phyloP scores from a whole-genome alignment of 2,329 filamentous ascomycete species.

The Orbilia brochopaga region DNA sequence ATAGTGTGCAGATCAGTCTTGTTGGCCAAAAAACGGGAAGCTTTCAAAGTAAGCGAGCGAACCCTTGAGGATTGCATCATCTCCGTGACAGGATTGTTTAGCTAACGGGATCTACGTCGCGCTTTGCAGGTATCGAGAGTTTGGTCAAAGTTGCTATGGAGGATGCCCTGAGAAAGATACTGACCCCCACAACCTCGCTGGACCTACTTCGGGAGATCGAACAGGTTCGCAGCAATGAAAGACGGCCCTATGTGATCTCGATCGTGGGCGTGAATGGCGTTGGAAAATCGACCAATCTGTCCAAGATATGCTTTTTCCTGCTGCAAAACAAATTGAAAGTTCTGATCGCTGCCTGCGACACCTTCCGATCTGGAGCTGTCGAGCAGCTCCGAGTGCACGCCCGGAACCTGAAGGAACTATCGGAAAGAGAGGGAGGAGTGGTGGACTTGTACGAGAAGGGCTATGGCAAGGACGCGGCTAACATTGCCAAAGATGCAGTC shows the following conservation, averaged over 20 bases:
- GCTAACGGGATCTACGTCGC: slow-evolving; percentile 23
- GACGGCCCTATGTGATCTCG: slow-evolving; percentile 92
- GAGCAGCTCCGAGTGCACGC: slow-evolving; percentile 97
- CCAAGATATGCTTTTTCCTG: slow-evolving; percentile 97
- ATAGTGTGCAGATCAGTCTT: slow-evolving; percentile 87
- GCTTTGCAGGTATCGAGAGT: slow-evolving; percentile 70
- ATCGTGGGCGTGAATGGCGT: slow-evolving; percentile 99
- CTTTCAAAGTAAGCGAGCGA: slow-evolving; percentile 71
- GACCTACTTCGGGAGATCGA: slow-evolving; percentile 94
- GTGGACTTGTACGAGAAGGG: slow-evolving; percentile 96
- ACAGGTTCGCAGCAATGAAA: slow-evolving; percentile 67
- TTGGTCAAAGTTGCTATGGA: slow-evolving; percentile 88
- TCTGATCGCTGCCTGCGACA: slow-evolving; percentile 91
- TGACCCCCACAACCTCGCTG: slow-evolving; percentile 91
- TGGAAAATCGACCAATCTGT: slow-evolving; percentile 95
- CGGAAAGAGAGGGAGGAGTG: slow-evolving; percentile 77
- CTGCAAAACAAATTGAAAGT: slow-evolving; percentile 97
- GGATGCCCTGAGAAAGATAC: slow-evolving; percentile 88
- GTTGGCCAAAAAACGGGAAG: slow-evolving; percentile 87
- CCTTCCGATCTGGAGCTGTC: slow-evolving; percentile 94
- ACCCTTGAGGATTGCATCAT: neutral
- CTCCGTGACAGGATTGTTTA: slow-evolving; percentile 54
- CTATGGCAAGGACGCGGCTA: slow-evolving; percentile 95
- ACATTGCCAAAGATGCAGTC: slow-evolving; percentile 95
- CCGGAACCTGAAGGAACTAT: slow-evolving; percentile 87